phyloP scores from a whole-genome alignment of 164 flowering plant genomes.

The Tinospora cordifolia region DNA sequence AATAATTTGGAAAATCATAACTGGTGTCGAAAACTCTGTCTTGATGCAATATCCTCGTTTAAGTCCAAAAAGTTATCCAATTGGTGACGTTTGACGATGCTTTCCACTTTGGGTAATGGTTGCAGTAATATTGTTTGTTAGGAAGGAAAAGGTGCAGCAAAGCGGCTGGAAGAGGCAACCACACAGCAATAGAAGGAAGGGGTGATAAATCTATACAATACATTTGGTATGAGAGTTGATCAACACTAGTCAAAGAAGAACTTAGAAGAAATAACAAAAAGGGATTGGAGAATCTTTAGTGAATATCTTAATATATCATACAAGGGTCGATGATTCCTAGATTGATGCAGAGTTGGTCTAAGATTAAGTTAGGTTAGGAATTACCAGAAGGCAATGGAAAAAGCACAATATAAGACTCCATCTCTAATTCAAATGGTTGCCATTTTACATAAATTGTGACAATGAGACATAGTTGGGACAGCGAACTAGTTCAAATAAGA shows the following conservation, averaged over 20 bases:
- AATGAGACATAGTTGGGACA: slow-evolving; percentile 82
- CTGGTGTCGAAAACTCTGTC: no score
- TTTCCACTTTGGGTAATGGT: no score
- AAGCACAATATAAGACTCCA: slow-evolving; percentile 72
- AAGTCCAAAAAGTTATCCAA: no score
- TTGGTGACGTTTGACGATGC: no score
- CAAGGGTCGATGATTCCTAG: slow-evolving; percentile 76
- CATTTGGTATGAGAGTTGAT: slow-evolving; percentile 74
- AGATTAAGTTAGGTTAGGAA: slow-evolving; percentile 57
- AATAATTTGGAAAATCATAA: no score
- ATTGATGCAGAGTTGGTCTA: slow-evolving; percentile 75
- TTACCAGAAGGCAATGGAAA: slow-evolving; percentile 66
- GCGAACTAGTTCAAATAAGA: slow-evolving; percentile 92
- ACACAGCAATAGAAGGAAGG: slow-evolving; percentile 54
- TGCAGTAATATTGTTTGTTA: no score
- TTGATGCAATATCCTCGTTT: no score
- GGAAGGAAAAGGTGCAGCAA: slow-evolving; percentile 66
- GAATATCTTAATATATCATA: slow-evolving; percentile 83
- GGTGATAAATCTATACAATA: slow-evolving; percentile 59
- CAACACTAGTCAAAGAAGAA: slow-evolving; percentile 79
- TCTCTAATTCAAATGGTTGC: slow-evolving; percentile 95
- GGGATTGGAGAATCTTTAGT: slow-evolving; percentile 86
- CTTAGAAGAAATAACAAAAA: slow-evolving; percentile 82
- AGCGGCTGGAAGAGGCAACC: slow-evolving; percentile 66
- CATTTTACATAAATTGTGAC: slow-evolving; percentile 74